A percentile compares a stretch with the other conserved stretches of the same genome.
These are phyloP conservation scores for Starmerella vitae DNA, from an alignment of 805 yeast genomes.

Conservation along the genomic window DNA sequence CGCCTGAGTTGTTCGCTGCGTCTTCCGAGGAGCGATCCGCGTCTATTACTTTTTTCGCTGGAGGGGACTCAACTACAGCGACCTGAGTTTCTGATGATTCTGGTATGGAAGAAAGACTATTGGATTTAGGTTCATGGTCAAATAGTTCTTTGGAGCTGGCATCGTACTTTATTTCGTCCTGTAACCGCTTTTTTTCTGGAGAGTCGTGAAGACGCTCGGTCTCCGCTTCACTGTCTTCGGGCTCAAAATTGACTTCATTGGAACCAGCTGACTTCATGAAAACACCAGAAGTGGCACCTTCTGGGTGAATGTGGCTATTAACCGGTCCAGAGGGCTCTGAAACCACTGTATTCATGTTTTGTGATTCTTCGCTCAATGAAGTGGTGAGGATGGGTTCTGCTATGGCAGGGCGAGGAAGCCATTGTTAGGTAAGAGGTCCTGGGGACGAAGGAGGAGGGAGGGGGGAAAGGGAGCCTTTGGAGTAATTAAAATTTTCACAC, in stretches of 20 bases:
- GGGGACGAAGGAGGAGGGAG: no score
- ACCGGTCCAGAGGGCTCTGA: no score
- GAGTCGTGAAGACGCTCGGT: constrained; percentile 67
- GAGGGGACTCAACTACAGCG: background rate
- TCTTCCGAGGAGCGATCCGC: constrained; percentile 2
- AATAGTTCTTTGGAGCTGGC: background rate
- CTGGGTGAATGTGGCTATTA: no score
- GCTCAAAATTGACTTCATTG: constrained; percentile 5
- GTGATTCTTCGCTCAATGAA: no score
- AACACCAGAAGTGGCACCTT: no score
- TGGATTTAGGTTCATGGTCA: background rate
- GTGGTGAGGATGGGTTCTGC: no score
- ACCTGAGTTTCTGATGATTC: background rate
- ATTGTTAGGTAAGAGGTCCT: no score
- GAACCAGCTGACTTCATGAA: no score
- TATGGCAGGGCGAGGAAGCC: no score
- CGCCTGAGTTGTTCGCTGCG: constrained; percentile 12
- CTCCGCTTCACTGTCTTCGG: constrained; percentile 64
- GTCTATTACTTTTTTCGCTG: background rate
- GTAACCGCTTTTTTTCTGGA: constrained; percentile 24
- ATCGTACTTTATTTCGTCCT: constrained; percentile 1
- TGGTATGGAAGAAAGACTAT: background rate
- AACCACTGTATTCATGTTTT: no score
- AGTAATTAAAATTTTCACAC: no score
- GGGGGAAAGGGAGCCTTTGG: no score